phyloP scores from a whole-genome alignment of 2,329 filamentous ascomycete species.

The Fusarium sp. region DNA sequence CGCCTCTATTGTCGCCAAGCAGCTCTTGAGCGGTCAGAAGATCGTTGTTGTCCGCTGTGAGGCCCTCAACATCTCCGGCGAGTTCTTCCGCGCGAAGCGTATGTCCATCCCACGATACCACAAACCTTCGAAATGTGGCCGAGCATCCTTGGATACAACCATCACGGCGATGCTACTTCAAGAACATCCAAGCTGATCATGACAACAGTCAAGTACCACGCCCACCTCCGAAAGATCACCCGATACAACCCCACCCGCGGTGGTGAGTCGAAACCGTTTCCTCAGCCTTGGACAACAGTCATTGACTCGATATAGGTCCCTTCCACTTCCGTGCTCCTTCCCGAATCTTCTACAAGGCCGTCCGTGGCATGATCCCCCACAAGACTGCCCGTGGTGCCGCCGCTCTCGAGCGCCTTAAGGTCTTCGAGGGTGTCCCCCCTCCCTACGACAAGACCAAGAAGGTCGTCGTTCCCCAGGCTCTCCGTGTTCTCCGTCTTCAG shows the following conservation, averaged over 20 bases:
- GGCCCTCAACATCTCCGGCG: slow-evolving; percentile 99
- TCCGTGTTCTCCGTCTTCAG: slow-evolving; percentile 95
- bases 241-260: slow-evolving; percentile 99
- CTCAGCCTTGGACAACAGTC: slow-evolving; percentile 49
- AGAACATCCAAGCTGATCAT: slow-evolving; percentile 58
- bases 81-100: slow-evolving; percentile 99
- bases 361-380: slow-evolving; percentile 99
- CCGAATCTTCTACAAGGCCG: slow-evolving; percentile 99
- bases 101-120: slow-evolving; percentile 65
- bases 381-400: slow-evolving; percentile 98
- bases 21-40: slow-evolving; percentile 99
- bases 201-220: slow-evolving; percentile 96
- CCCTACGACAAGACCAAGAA: slow-evolving; percentile 99
- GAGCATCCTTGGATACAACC: slow-evolving; percentile 33
- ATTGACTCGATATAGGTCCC: slow-evolving; percentile 72
- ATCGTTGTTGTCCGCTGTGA: slow-evolving; percentile 99
- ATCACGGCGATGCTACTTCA: slow-evolving; percentile 17
- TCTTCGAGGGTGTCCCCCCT: slow-evolving; percentile 98
- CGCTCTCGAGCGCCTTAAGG: slow-evolving; percentile 98
- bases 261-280: slow-evolving; percentile 70
- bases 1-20: slow-evolving; percentile 98
- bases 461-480: slow-evolving; percentile 98
- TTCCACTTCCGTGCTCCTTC: slow-evolving; percentile 99
- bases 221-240: slow-evolving; percentile 99
- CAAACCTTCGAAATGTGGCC: slow-evolving; percentile 34